Base-by-base conservation (phyloP, 2,329 filamentous ascomycete species). In the Exophiala xenobiotica region DNA sequence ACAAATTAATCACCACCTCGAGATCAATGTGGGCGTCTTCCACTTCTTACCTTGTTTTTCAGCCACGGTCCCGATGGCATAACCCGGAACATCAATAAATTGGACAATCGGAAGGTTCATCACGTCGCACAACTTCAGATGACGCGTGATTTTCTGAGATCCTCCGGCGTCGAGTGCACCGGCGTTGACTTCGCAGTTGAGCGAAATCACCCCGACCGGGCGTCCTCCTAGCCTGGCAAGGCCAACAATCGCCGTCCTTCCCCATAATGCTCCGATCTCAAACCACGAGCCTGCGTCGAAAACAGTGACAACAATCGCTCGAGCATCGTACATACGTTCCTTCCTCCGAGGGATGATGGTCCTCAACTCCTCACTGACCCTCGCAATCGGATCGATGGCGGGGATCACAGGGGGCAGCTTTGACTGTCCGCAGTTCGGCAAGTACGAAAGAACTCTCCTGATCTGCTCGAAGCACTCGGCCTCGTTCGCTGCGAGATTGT, bases 61-160 rank as follows among this genome's bases (percentile, higher is more conserved):
- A 1, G 82, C 82, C 0, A 79, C 73, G 0, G 82, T 85, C 0
- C 82, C 82, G 31, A 86, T 81, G 0, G 82, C 80, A 56, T 84
- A 85, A 65, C 63, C 65, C 69, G 69, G 81, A 1, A 83, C 71
- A 63, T 85, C 82, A 3, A 85, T 73, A 54, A 85, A 83, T 61
- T 86, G 82, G 6, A 86, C 49, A 3, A 85, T 69, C 0, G 82
- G 82, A 1, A 85, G 68, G 53, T 85, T 85, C 71, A 85, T 83
- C 37, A 85, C 74, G 61, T 86, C 82, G 54, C 80, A 79, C 60
- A 85, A 75, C 59, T 85, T 85, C 27, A 85, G 67, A 64, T 83
- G 74, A 1, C 79, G 70, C 0, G 76, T 78, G 12, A 85, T 71
- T 60, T 85, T 85, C 56, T 85, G 82, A 6, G 76, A 78, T 3